phyloP scores from a whole-genome alignment of 768 basidiomycete species.

The Rhizopogon rudus region DNA sequence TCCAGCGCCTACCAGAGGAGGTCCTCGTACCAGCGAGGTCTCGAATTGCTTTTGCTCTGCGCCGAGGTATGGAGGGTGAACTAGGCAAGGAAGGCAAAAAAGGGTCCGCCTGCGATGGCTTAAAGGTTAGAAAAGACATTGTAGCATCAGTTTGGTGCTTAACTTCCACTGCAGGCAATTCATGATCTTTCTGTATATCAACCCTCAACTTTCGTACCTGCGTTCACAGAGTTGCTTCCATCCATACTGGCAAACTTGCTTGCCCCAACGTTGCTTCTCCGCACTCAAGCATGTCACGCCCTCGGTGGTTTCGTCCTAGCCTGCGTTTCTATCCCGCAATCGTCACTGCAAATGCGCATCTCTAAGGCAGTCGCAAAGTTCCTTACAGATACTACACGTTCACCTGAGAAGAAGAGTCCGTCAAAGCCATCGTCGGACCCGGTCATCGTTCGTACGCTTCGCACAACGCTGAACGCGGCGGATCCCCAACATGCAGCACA shows the following conservation, averaged over 20 bases:
- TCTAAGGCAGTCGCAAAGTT: constrained; percentile 43
- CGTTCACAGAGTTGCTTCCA: constrained; percentile 55
- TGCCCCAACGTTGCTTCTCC: constrained; percentile 58
- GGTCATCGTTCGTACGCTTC: constrained; percentile 58
- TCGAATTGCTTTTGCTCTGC: constrained; percentile 65
- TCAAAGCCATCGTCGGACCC: constrained; percentile 37
- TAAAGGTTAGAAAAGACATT: constrained; percentile 48
- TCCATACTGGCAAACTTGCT: constrained; percentile 61
- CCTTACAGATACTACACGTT: constrained; percentile 35
- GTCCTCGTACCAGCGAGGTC: constrained; percentile 60
- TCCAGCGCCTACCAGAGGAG: constrained; percentile 58
- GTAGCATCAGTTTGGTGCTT: constrained; percentile 6
- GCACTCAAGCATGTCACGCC: constrained; percentile 71
- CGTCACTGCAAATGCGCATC: constrained; percentile 47
- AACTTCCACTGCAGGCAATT: constrained; percentile 50
- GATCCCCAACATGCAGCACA: constrained; percentile 62
- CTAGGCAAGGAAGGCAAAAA: constrained; percentile 89
- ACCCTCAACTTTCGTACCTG: constrained; percentile 63
- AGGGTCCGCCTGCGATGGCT: constrained; percentile 71
- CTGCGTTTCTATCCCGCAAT: constrained; percentile 41
- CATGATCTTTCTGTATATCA: constrained; percentile 63
- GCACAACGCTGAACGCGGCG: constrained; percentile 50
- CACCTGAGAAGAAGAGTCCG: constrained; percentile 34
- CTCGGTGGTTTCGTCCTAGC: constrained; percentile 65
- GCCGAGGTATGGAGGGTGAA: constrained; percentile 77